Percentiles rank a stretch among this genome's conserved stretches.
Conservation (phyloP, 169 alveolate species). For the Cryptosporidium ubiquitum region DNA sequence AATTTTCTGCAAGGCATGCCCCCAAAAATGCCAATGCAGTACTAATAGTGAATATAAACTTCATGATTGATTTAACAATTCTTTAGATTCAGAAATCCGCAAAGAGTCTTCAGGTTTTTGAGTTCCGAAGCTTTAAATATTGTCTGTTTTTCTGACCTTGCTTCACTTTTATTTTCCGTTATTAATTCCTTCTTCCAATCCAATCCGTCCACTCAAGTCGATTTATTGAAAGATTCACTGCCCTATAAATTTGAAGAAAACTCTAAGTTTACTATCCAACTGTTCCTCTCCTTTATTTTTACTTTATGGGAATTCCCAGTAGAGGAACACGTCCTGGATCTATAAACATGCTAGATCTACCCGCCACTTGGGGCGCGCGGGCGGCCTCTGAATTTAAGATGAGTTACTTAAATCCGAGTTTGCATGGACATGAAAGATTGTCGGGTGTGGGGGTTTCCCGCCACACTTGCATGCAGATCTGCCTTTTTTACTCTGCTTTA, state of each 20-base stretch:
- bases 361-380: conserved; percentile 2
- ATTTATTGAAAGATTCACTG: conserved; percentile 11
- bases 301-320: neutral
- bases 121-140: neutral
- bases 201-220: neutral
- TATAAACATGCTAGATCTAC: conserved; percentile 66
- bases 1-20: conserved; percentile 22
- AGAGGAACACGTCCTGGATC: conserved; percentile 42
- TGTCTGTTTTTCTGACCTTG: neutral
- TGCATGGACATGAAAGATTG: neutral
- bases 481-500: neutral
- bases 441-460: neutral
- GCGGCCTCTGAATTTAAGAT: neutral
- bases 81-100: neutral
- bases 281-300: conserved; percentile 18
- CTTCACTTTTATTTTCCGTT: neutral
- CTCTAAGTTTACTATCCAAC: conserved; percentile 11
- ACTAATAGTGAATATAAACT: conserved; percentile 3
- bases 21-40: conserved; percentile 16
- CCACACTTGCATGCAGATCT: neutral
- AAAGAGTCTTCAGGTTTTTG: conserved; percentile 12
- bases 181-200: conserved; percentile 25
- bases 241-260: conserved; percentile 24
- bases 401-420: neutral
- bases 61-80: neutral